phyloP scores from a whole-genome alignment of 169 alveolate species.

The Babesia divergens region DNA sequence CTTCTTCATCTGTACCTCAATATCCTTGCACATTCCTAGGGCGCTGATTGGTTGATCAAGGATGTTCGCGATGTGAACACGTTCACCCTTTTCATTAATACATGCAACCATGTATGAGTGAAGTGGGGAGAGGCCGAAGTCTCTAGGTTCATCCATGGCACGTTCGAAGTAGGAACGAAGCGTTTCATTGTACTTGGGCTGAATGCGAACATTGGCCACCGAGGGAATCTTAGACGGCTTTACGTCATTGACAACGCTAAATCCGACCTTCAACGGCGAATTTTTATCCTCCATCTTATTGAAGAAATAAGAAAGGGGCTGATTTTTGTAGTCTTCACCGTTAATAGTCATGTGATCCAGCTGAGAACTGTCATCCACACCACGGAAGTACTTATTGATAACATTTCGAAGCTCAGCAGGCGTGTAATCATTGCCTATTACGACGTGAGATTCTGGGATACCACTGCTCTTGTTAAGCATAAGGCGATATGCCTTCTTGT shows the following conservation, averaged over 20 bases:
- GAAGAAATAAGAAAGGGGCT: constrained; percentile 25
- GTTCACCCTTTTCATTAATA: constrained; percentile 45
- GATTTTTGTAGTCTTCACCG: constrained; percentile 28
- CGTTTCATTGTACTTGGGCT: constrained; percentile 63
- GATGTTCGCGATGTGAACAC: constrained; percentile 28
- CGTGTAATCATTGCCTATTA: constrained; percentile 23
- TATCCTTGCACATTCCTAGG: constrained; percentile 26
- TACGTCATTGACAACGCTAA: constrained; percentile 35
- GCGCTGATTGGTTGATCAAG: constrained; percentile 50
- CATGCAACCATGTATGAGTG: constrained; percentile 56
- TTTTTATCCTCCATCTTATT: constrained; percentile 12
- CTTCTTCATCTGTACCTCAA: constrained; percentile 14
- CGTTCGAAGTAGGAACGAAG: constrained; percentile 48
- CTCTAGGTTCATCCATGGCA: constrained; percentile 60
- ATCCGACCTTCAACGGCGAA: constrained; percentile 32
- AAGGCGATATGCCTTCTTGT: constrained; percentile 1
- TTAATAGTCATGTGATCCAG: constrained; percentile 25
- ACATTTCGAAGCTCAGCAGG: constrained; percentile 46
- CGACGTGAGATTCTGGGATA: constrained; percentile 52
- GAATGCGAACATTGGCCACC: constrained; percentile 30
- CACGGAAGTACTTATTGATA: constrained; percentile 55
- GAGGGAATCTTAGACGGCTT: constrained; percentile 23
- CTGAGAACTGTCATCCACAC: constrained; percentile 42
- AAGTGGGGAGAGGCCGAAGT: constrained; percentile 58
- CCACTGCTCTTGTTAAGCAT: constrained; percentile 32